phyloP scores from a whole-genome alignment of 176 grass and related monocot genomes.

The Pontederia crassipes region DNA sequence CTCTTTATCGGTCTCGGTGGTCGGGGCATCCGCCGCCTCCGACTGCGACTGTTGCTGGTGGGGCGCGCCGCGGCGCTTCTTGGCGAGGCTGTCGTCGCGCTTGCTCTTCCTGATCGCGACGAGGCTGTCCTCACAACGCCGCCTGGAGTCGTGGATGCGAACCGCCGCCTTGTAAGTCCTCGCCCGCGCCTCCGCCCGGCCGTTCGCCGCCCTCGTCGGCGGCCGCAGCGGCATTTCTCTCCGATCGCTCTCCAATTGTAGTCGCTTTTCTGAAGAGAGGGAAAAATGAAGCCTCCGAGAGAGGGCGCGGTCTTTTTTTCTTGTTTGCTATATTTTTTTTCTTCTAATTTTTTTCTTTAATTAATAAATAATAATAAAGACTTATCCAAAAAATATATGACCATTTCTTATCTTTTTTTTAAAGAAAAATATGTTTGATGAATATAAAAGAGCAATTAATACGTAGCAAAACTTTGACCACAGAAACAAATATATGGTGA shows the following conservation, averaged over 20 bases:
- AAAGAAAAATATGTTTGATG: too few relatives aligned
- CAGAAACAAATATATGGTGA: too few relatives aligned
- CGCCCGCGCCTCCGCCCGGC: constrained; percentile 29
- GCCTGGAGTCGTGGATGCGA: constrained; percentile 32
- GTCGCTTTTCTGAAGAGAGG: too few relatives aligned
- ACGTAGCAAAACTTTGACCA: too few relatives aligned
- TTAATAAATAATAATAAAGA: too few relatives aligned
- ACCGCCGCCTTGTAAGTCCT: constrained; percentile 55
- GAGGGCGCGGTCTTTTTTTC: too few relatives aligned
- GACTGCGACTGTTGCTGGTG: background rate
- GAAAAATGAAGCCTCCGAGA: too few relatives aligned
- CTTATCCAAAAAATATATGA: too few relatives aligned
- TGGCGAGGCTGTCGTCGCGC: constrained; percentile 56
- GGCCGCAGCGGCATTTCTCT: constrained; percentile 13
- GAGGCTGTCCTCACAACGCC: constrained; percentile 50
- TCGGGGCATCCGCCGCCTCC: constrained; percentile 5
- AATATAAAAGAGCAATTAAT: too few relatives aligned
- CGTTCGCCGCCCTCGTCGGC: constrained; percentile 23
- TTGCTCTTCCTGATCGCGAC: constrained; percentile 49
- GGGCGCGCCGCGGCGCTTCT: constrained; percentile 47
- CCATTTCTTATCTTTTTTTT: too few relatives aligned
- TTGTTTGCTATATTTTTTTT: too few relatives aligned
- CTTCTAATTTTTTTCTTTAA: too few relatives aligned
- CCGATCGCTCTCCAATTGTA: background rate
- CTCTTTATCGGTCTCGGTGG: background rate